Evolutionary conservation across 108 stramenopile species (phyloP).

Genomic region (Fragilariopsis cylindrus): DNA sequence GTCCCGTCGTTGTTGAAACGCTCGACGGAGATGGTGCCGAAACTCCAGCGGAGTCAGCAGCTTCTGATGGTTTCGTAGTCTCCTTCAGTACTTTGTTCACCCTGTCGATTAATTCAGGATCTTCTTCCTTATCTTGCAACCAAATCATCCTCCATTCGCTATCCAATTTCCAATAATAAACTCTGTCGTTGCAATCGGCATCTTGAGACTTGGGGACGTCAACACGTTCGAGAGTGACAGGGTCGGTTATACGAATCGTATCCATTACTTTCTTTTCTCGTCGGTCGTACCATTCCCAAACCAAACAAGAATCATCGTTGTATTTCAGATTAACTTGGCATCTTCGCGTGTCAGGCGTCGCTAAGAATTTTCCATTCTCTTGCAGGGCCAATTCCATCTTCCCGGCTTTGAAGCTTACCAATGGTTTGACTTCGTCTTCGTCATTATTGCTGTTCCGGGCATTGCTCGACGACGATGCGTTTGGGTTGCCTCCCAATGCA

Average conservation of each 20-base stretch:
- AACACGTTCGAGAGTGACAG: constrained; percentile 52
- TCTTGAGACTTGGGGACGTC: constrained; percentile 37
- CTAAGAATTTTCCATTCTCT: constrained; percentile 63
- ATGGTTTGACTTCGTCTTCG: constrained; percentile 35
- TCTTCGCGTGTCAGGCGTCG: constrained; percentile 65
- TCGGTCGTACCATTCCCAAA: constrained; percentile 79
- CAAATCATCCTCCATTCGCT: constrained; percentile 67
- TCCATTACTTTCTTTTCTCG: constrained; percentile 65
- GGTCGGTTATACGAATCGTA: constrained; percentile 39
- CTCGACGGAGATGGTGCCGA: constrained; percentile 34
- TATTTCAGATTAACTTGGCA: constrained; percentile 63
- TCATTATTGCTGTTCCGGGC: constrained; percentile 13
- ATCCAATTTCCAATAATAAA: constrained; percentile 40
- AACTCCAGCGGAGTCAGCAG: constrained; percentile 26
- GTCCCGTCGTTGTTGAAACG: constrained; percentile 49
- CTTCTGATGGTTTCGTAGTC: constrained; percentile 30
- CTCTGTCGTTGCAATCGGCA: constrained; percentile 31
- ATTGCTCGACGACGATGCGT: constrained; percentile 7
- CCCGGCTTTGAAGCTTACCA: constrained; percentile 75
- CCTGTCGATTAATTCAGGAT: constrained; percentile 58
- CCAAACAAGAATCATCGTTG: constrained; percentile 27
- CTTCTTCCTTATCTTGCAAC: constrained; percentile 72
- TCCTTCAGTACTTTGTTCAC: constrained; percentile 66
- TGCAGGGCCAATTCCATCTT: constrained; percentile 58
- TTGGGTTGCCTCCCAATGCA: constrained; percentile 33